phyloP scores from a whole-genome alignment of 345 rosid genomes.

The Aethionema arabicum region DNA sequence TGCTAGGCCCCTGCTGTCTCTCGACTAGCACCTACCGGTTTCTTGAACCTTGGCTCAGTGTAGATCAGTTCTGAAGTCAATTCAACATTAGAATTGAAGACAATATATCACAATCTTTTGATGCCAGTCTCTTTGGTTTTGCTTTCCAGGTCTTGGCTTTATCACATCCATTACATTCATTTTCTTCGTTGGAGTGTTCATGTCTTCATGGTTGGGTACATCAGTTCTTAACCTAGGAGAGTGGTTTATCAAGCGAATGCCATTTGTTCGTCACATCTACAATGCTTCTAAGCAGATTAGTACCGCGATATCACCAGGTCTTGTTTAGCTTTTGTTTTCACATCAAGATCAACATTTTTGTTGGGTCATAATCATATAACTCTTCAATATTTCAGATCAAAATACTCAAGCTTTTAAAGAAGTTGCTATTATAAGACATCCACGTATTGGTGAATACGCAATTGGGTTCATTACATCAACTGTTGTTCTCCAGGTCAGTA shows the following conservation, averaged over 20 bases:
- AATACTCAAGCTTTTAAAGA: conserved; percentile 86
- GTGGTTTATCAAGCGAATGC: conserved; percentile 92
- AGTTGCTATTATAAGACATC: conserved; percentile 85
- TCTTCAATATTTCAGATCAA: conserved; percentile 52
- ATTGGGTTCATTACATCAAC: conserved; percentile 83
- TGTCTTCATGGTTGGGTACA: conserved; percentile 97
- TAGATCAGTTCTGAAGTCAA: too few relatives aligned
- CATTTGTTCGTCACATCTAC: conserved; percentile 80
- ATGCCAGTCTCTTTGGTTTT: conserved; percentile 15
- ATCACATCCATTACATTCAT: conserved; percentile 76
- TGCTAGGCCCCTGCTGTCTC: too few relatives aligned
- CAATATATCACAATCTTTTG: not conserved
- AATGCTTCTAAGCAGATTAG: conserved; percentile 89
- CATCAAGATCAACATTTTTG: not conserved
- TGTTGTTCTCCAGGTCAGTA: conserved; percentile 60
- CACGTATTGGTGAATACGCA: conserved; percentile 86
- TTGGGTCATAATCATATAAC: not conserved
- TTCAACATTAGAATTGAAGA: not conserved
- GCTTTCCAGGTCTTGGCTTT: conserved; percentile 69
- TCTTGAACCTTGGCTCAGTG: too few relatives aligned
- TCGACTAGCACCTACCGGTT: too few relatives aligned
- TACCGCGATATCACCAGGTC: conserved; percentile 86
- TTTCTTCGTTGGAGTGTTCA: conserved; percentile 83
- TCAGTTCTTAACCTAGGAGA: conserved; percentile 77
- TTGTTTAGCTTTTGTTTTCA: conserved; percentile 2